Evolutionary conservation across 208 protist species (phyloP).

Genomic region (Acanthamoeba lenticulata): DNA sequence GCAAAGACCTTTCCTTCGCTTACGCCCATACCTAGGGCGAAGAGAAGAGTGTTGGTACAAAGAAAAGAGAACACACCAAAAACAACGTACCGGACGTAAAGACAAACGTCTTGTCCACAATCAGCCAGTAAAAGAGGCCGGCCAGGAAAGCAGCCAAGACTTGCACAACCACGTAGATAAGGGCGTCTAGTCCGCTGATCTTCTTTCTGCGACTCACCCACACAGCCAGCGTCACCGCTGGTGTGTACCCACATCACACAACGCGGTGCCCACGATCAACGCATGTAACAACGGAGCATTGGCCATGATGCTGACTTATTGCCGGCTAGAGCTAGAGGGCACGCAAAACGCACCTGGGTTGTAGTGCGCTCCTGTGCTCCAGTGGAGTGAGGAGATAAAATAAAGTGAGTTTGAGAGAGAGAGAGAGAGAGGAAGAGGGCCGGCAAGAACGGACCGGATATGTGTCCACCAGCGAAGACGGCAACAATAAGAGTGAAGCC

Average conservation of each 20-base stretch:
- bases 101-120: neutral
- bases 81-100: neutral
- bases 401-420: neutral
- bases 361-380: neutral
- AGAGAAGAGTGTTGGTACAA: neutral
- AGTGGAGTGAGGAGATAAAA: neutral
- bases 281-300: too few species aligned
- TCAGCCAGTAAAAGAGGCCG: neutral
- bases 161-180: constrained; percentile 8
- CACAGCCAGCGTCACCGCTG: constrained; percentile 45
- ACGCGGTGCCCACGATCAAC: too few species aligned
- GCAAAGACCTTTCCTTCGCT: neutral
- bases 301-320: neutral
- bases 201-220: neutral
- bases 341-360: constrained; percentile 1
- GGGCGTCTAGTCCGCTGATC: neutral
- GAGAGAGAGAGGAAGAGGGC: neutral
- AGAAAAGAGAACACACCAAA: neutral
- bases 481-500: neutral
- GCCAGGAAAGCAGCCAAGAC: neutral
- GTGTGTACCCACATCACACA: too few species aligned
- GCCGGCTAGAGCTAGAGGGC: neutral
- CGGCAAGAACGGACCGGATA: neutral
- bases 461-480: constrained; percentile 18
- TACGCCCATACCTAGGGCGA: neutral